Percentiles rank a stretch among this genome's conserved stretches.
Evolutionary conservation across 257 asterid species (phyloP).

Genomic region (Penstemon newberryi): DNA sequence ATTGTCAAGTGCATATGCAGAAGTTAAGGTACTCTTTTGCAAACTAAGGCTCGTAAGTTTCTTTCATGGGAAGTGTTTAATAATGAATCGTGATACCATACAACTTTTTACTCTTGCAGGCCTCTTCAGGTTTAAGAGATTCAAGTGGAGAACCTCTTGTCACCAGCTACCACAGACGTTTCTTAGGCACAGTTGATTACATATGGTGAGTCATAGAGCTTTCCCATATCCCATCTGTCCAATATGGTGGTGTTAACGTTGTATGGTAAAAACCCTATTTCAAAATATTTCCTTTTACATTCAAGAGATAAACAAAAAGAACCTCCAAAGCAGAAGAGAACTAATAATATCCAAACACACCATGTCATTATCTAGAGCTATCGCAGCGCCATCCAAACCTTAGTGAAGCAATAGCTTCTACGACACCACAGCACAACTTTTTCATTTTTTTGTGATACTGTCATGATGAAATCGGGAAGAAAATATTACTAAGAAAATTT

Average conservation of each 20-base stretch:
- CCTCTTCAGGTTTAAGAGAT: conserved; percentile 64
- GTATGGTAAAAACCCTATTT: no score
- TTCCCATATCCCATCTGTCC: conserved; percentile 1
- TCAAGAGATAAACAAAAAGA: background rate
- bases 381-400: no score
- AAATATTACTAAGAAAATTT: background rate
- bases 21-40: conserved; percentile 60
- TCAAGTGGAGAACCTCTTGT: conserved; percentile 78
- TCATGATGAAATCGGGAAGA: background rate
- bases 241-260: background rate
- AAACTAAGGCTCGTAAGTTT: conserved; percentile 16
- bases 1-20: conserved; percentile 70
- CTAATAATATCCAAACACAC: no score
- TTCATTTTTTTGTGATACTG: background rate
- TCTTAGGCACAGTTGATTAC: conserved; percentile 90
- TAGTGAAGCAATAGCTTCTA: no score
- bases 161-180: conserved; percentile 83
- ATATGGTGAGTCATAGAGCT: conserved; percentile 69
- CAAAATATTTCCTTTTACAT: background rate
- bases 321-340: background rate
- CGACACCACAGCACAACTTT: background rate
- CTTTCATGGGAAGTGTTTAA: conserved; percentile 2
- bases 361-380: no score
- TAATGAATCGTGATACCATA: conserved; percentile 16
- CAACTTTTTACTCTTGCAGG: conserved; percentile 44